A percentile compares a stretch with the other conserved stretches of the same genome.
These are phyloP conservation scores for Raffaelea ambrosiae DNA, from an alignment of 2,329 filamentous ascomycete genomes.

Conservation along the genomic window DNA sequence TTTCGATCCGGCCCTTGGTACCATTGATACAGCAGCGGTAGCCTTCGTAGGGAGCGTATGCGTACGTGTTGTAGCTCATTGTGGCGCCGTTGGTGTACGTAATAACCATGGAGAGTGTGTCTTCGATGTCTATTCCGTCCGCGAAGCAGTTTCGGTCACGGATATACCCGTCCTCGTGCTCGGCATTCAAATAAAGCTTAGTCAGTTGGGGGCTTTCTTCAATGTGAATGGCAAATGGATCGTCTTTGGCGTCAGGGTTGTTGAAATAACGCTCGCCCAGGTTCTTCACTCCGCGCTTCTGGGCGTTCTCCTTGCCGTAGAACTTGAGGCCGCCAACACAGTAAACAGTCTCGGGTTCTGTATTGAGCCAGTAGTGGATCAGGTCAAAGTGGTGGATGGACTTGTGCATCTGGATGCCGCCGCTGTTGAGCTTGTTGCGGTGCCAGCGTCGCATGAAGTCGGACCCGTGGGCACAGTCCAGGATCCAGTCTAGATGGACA, in stretches of 20 bases:
- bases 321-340: slow-evolving; percentile 51
- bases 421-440: slow-evolving; percentile 50
- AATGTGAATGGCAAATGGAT: slow-evolving; percentile 52
- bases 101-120: slow-evolving; percentile 54
- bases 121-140: slow-evolving; percentile 56
- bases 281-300: slow-evolving; percentile 38
- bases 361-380: slow-evolving; percentile 54
- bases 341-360: slow-evolving; percentile 45
- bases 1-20: slow-evolving; percentile 48
- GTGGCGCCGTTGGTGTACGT: slow-evolving; percentile 47
- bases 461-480: slow-evolving; percentile 52
- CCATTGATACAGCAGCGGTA: slow-evolving; percentile 51
- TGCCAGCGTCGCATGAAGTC: slow-evolving; percentile 59
- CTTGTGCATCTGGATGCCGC: slow-evolving; percentile 53
- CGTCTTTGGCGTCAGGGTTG: slow-evolving; percentile 38
- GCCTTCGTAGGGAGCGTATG: slow-evolving; percentile 56
- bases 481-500: slow-evolving; percentile 56
- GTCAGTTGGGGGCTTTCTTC: slow-evolving; percentile 44
- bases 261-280: slow-evolving; percentile 44
- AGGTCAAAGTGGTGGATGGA: slow-evolving; percentile 57
- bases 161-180: slow-evolving; percentile 54
- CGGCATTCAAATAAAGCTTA: slow-evolving; percentile 51
- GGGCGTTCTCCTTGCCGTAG: slow-evolving; percentile 54
- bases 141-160: slow-evolving; percentile 55
- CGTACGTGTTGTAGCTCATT: slow-evolving; percentile 50